Base-by-base conservation (phyloP, 768 basidiomycete genomes). In the Coprinopsis strossmayeri region DNA sequence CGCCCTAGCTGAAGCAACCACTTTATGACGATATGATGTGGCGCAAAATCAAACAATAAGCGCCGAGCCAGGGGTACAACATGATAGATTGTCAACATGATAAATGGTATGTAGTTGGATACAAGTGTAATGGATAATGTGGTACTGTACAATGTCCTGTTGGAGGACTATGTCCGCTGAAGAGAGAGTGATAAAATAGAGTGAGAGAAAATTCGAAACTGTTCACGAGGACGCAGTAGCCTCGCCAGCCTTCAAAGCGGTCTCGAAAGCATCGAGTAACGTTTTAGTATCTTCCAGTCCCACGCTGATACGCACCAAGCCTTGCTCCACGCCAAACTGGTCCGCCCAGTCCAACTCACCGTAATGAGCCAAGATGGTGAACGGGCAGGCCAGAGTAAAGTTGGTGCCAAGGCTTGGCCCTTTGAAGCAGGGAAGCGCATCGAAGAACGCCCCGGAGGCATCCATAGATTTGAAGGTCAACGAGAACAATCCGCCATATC, bases 331-430 rank as follows among this genome's bases (percentile, higher is more conserved):
- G 17, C 90, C 93, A 65, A 79, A 95, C 52, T 73, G 68, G 43
- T 78, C 83, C 13, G 94, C 95, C 95, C 95, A 99, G 30, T 87
- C 89, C 53, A 95, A 68, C 65, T 99, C 95, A 0, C 68, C 61
- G 55, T 81, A 97, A 64, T 98, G 95, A 30, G 90, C 95, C 21
- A 99, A 72, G 50, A 98, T 82, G 9, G 91, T 89, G 62, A 91
- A 98, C 21, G 94, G 95, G 55, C 84, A 93, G 26, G 92, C 91
- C 25, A 98, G 75, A 1, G 95, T 97, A 64, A 97, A 97, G 73
- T 91, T 96, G 18, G 95, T 97, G 1, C 95, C 95, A 7, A 91
- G 74, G 59, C 83, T 84, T 0, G 95, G 95, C 2, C 95, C 95
- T 63, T 98, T 99, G 55, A 78, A 77, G 64, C 84, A 92, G 5